These are phyloP conservation scores for Acarospora socialis DNA, from an alignment of 2,329 filamentous ascomycete species.

Conservation along the genomic window DNA sequence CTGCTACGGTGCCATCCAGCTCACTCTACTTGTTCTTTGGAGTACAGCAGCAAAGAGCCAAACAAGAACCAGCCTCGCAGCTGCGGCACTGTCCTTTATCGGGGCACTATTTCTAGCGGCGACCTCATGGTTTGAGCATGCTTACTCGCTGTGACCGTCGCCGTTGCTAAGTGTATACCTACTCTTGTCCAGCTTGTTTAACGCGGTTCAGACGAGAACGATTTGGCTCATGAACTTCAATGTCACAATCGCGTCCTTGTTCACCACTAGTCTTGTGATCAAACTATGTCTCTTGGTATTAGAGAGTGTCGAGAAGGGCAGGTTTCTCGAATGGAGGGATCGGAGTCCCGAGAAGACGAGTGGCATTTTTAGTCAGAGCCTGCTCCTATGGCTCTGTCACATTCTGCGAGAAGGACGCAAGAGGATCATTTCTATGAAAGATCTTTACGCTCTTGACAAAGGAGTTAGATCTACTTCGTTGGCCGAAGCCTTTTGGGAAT, in stretches of 20 bases:
- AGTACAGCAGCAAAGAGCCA: slow-evolving; percentile 19
- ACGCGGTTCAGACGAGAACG: slow-evolving; percentile 32
- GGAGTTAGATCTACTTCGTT: too few species aligned
- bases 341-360: slow-evolving; percentile 38
- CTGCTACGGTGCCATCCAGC: slow-evolving; percentile 23
- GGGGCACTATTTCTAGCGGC: slow-evolving; percentile 22
- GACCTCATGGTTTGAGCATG: slow-evolving; percentile 35
- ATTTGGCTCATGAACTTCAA: slow-evolving; percentile 26
- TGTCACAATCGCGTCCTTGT: slow-evolving; percentile 27
- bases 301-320: slow-evolving; percentile 32
- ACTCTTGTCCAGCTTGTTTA: slow-evolving; percentile 30
- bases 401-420: slow-evolving; percentile 36
- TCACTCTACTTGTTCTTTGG: slow-evolving; percentile 26
- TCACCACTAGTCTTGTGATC: slow-evolving; percentile 27
- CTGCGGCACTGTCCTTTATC: slow-evolving; percentile 20
- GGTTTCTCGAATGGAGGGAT: slow-evolving; percentile 26
- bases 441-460: slow-evolving; percentile 33
- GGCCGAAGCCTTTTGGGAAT: too few species aligned
- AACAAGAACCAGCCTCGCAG: slow-evolving; percentile 23
- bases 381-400: slow-evolving; percentile 42
- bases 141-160: slow-evolving; percentile 31
- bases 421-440: slow-evolving; percentile 29
- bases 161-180: slow-evolving; percentile 35
- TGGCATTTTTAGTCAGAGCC: slow-evolving; percentile 32
- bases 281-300: slow-evolving; percentile 31